phyloP scores from a whole-genome alignment of 352 stramenopile species.

The Aphanomyces stellatus region DNA sequence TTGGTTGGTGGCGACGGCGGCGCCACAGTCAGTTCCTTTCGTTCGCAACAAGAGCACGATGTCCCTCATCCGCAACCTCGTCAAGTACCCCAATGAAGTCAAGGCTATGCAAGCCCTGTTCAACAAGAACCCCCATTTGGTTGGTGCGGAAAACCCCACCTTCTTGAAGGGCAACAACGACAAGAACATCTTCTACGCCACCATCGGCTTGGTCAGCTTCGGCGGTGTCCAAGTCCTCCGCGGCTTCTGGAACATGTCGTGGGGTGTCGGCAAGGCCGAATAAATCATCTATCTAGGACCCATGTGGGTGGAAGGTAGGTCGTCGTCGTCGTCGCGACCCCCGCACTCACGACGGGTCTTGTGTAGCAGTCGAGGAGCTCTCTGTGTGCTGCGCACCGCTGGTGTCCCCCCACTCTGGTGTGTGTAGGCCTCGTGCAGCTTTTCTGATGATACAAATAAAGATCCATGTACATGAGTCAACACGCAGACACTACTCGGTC shows the following conservation, averaged over 20 bases:
- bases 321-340: background rate
- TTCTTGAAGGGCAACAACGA: constrained; percentile 18
- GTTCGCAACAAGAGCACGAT: background rate
- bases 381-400: too few species aligned
- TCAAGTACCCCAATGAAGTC: constrained; percentile 15
- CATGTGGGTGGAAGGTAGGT: background rate
- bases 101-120: constrained; percentile 9
- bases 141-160: constrained; percentile 15
- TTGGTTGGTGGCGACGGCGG: background rate
- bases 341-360: background rate
- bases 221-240: constrained; percentile 6
- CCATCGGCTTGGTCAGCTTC: background rate
- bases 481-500: too few species aligned
- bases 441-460: background rate
- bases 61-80: constrained; percentile 12
- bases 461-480: background rate
- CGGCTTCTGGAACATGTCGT: constrained; percentile 17
- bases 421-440: background rate
- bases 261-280: constrained; percentile 9
- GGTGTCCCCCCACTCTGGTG: too few species aligned
- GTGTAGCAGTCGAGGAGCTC: background rate
- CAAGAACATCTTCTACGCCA: background rate
- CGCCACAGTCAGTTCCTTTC: constrained; percentile 21
- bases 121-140: constrained; percentile 5
- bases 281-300: constrained; percentile 3